phyloP scores from a whole-genome alignment of 2,329 filamentous ascomycete species.

The Beauveria scarabaeidicola region DNA sequence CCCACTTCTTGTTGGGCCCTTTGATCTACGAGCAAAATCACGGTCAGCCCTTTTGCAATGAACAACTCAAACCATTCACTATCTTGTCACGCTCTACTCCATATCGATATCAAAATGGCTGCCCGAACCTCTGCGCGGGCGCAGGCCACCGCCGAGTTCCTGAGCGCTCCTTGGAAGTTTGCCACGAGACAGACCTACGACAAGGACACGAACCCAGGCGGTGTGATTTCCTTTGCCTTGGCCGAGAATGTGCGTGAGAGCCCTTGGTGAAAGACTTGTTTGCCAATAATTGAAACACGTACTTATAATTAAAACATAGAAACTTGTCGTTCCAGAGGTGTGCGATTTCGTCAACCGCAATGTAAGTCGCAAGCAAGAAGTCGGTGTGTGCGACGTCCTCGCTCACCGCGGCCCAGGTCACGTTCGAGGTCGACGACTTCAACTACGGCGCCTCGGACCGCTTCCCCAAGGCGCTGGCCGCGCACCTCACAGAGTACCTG shows the following conservation, averaged over 20 bases:
- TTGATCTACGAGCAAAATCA: conserved; percentile 5
- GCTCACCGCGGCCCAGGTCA: conserved; percentile 16
- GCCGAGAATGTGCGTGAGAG: conserved; percentile 35
- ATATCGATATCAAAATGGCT: background rate
- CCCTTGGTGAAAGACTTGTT: background rate
- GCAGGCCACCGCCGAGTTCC: conserved; percentile 16
- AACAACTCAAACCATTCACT: background rate
- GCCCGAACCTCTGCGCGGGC: conserved; percentile 18
- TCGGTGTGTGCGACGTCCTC: background rate
- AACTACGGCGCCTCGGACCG: conserved; percentile 28
- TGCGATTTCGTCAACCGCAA: conserved; percentile 21
- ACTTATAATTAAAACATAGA: conserved; percentile 14
- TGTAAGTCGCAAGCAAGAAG: conserved; percentile 17
- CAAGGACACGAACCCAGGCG: conserved; percentile 27
- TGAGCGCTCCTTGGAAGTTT: conserved; percentile 26
- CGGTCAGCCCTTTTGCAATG: background rate
- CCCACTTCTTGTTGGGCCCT: conserved; percentile 8
- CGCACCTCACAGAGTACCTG: conserved; percentile 31
- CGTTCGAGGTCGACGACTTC: conserved; percentile 22
- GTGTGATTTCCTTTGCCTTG: conserved; percentile 38
- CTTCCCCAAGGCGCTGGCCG: conserved; percentile 25
- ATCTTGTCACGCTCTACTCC: background rate
- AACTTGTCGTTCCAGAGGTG: conserved; percentile 32
- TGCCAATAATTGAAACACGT: background rate
- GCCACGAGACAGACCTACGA: conserved; percentile 28